phyloP scores from a whole-genome alignment of 345 rosid species.

The Citrus unshiu region DNA sequence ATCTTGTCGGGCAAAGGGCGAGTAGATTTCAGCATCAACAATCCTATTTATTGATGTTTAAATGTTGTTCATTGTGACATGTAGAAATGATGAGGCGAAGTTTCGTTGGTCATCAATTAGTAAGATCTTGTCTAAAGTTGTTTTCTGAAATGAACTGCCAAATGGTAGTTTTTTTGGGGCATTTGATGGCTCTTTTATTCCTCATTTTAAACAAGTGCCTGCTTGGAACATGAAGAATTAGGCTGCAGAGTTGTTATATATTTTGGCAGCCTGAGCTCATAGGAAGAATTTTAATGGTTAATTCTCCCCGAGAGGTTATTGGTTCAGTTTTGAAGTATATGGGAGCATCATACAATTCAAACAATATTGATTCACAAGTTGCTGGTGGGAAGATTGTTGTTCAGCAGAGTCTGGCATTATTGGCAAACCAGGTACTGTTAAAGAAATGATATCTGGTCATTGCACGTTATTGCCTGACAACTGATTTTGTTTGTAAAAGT shows the following conservation, averaged over 20 bases:
- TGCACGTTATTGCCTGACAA: neutral
- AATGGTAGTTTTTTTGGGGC: neutral
- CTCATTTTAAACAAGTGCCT: no score
- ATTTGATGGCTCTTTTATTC: neutral
- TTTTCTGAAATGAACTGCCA: neutral
- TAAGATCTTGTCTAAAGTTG: neutral
- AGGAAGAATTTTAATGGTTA: slow-evolving; percentile 83
- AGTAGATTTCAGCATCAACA: no score
- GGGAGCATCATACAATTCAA: slow-evolving; percentile 86
- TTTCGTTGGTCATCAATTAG: no score
- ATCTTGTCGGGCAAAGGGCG: no score
- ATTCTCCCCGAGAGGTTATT: slow-evolving; percentile 77
- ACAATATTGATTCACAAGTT: slow-evolving; percentile 57
- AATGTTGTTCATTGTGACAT: no score
- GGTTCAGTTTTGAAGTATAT: slow-evolving; percentile 86
- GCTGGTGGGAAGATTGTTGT: slow-evolving; percentile 70
- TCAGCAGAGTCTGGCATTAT: slow-evolving; percentile 49
- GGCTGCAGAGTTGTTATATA: slow-evolving; percentile 1
- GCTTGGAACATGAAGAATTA: no score
- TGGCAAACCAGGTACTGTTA: slow-evolving; percentile 64
- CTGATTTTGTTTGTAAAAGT: neutral
- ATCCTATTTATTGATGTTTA: no score
- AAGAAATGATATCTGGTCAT: neutral
- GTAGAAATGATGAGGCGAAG: no score
- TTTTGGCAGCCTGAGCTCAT: slow-evolving; percentile 73